These are phyloP conservation scores for Oidiodendron maius DNA, from an alignment of 495 filamentous ascomycete genomes.

Conservation along the genomic window DNA sequence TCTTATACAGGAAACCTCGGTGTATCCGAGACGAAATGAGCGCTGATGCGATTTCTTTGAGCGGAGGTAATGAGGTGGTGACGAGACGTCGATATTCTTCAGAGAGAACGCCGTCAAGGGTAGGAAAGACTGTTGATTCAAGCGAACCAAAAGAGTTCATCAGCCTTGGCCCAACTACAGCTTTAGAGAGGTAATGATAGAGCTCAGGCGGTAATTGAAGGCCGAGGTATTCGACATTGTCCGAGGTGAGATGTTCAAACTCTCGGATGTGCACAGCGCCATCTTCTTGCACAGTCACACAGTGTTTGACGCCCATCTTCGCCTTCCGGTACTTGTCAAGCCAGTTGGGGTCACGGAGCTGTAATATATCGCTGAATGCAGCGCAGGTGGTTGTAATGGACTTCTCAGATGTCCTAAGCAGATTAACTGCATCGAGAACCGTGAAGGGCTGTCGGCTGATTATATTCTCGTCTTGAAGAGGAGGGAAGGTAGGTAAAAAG, in stretches of 20 bases:
- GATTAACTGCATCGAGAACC: conserved; percentile 62
- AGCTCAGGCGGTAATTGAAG: conserved; percentile 86
- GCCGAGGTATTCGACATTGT: conserved; percentile 84
- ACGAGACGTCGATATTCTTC: conserved; percentile 77
- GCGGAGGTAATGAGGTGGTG: conserved; percentile 58
- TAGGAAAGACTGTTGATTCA: conserved; percentile 66
- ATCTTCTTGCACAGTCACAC: conserved; percentile 60
- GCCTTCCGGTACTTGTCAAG: conserved; percentile 78
- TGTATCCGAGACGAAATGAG: conserved; percentile 73
- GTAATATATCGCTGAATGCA: conserved; percentile 65
- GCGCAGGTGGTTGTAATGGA: conserved; percentile 57
- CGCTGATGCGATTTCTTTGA: conserved; percentile 68
- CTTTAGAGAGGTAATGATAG: conserved; percentile 83
- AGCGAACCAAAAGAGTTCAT: conserved; percentile 75
- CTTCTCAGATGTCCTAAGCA: conserved; percentile 61
- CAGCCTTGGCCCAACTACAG: conserved; percentile 70
- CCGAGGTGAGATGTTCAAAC: conserved; percentile 60
- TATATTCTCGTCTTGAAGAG: conserved; percentile 50
- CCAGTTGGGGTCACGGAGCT: conserved; percentile 66
- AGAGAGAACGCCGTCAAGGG: conserved; percentile 74
- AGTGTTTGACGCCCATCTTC: conserved; percentile 75
- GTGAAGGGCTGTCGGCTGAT: conserved; percentile 43
- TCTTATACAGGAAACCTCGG: conserved; percentile 70
- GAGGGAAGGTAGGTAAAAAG: conserved; percentile 72
- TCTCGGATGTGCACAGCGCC: conserved; percentile 71